Base-by-base conservation (phyloP, 176 grass and related monocot genomes). In the Oryza australiensis region DNA sequence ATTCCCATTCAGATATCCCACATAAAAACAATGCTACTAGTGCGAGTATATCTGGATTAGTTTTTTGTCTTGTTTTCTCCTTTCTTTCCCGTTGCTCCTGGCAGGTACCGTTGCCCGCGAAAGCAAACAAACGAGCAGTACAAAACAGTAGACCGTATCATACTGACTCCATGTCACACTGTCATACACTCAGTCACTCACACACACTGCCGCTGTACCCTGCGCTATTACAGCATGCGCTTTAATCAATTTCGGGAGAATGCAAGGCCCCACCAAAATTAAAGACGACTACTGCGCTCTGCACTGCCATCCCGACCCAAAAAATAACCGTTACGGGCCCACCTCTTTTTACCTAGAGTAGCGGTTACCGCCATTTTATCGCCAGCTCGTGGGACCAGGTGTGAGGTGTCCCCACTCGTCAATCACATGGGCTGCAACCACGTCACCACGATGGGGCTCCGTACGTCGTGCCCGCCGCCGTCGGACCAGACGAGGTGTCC, bases 401-500 rank as follows among this genome's bases (percentile, higher is more conserved):
- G 2, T 9, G 12, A 2, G 22, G 26, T 42, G 87, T 12, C 75
- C 82, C 83, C 30, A 75, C 72, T 49, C 23, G 75, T 22, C 53
- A 78, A 32, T 91, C 51, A 94, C 83, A 92, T 85, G 11, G 90
- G 75, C 42, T 94, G 92, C 70, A 91, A 73, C 94, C 94, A 97
- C 18, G 88, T 87, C 62, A 94, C 90, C 71, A 94, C 90, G 77
- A 97, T 79, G 14, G 94, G 90, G 88, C 92, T 97, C 77, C 90
- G 87, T 18, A 97, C 94, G 30, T 88, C 82, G 62, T 98, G 95
- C 29, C 74, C 74, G 67, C 84, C 87, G 16, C 89, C 90, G 82
- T 98, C 95, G 6, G 92, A 89, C 95, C 92, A 98, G 49, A 91
- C 87, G 60, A 98, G 78, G 77, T 91, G 84, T 4, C 84, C 90